Conservation (phyloP, 192 early-diverging fungal genomes). For the Coemansia sp. region DNA sequence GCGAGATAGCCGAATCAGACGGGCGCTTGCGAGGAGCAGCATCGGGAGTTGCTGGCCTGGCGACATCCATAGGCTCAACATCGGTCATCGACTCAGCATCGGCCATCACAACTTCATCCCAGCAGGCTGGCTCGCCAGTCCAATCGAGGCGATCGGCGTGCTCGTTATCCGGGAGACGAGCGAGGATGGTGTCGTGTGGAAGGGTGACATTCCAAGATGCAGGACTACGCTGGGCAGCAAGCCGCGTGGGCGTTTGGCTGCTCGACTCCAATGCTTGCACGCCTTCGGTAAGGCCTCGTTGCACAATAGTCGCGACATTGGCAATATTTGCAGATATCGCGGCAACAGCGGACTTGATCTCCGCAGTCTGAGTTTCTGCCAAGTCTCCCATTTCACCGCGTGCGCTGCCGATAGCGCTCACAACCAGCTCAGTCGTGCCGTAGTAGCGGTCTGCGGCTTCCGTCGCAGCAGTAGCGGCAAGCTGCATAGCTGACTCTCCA, state of each 20-base stretch:
- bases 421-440: not conserved
- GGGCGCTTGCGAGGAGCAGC: slow-evolving; percentile 30
- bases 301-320: not conserved
- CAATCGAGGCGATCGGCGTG: slow-evolving; percentile 15
- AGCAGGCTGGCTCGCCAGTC: slow-evolving; percentile 21
- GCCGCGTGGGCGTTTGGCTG: slow-evolving; percentile 13
- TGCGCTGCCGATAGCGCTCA: not conserved
- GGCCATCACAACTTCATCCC: not conserved
- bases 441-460: not conserved
- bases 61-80: not conserved
- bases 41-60: not conserved
- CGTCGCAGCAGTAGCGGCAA: not conserved
- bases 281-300: not conserved
- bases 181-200: slow-evolving; percentile 21
- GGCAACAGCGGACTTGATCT: slow-evolving; percentile 6
- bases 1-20: slow-evolving; percentile 18
- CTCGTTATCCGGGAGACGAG: not conserved
- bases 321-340: slow-evolving; percentile 8
- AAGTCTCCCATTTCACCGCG: slow-evolving; percentile 13
- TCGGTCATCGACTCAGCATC: not conserved
- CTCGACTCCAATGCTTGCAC: not conserved
- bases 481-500: not conserved
- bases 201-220: slow-evolving; percentile 33
- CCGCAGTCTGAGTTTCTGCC: slow-evolving; percentile 8
- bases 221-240: not conserved